These are phyloP conservation scores for Aspergillus novofumigatus DNA, from an alignment of 2,329 filamentous ascomycete species.

Conservation along the genomic window DNA sequence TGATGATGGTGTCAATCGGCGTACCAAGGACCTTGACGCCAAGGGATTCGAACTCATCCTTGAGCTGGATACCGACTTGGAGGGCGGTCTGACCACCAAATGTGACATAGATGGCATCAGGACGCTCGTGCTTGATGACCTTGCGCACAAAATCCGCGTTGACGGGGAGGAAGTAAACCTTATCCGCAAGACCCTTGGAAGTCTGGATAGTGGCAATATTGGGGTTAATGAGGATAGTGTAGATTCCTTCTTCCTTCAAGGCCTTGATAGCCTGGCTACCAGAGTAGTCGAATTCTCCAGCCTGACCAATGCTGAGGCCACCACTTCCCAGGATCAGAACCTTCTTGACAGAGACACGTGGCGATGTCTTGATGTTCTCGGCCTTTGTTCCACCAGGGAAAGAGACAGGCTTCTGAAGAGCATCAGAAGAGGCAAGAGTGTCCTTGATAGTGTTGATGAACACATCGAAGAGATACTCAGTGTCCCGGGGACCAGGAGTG, in stretches of 20 bases:
- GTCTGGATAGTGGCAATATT: constrained; percentile 99
- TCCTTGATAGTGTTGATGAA: constrained; percentile 82
- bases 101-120: constrained; percentile 95
- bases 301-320: constrained; percentile 94
- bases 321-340: constrained; percentile 90
- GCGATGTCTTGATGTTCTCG: constrained; percentile 73
- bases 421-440: constrained; percentile 62
- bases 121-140: constrained; percentile 89
- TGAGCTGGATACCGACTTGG: constrained; percentile 94
- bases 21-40: constrained; percentile 94
- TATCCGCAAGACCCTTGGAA: constrained; percentile 94
- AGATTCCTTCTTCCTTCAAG: constrained; percentile 94
- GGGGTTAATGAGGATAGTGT: constrained; percentile 96
- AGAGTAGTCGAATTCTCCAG: constrained; percentile 98
- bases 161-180: constrained; percentile 97
- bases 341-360: constrained; percentile 84
- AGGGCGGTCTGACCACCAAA: constrained; percentile 97
- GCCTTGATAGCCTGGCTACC: constrained; percentile 98
- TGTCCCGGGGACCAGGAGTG: constrained; percentile 90
- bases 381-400: constrained; percentile 82
- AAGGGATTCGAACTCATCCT: constrained; percentile 89
- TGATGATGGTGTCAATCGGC: constrained; percentile 96
- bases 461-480: constrained; percentile 94
- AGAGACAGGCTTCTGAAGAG: constrained; percentile 68
- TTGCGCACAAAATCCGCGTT: constrained; percentile 97